These are phyloP conservation scores for Mesostigma viride DNA, from an alignment of 139 green algal species.

Conservation along the genomic window DNA sequence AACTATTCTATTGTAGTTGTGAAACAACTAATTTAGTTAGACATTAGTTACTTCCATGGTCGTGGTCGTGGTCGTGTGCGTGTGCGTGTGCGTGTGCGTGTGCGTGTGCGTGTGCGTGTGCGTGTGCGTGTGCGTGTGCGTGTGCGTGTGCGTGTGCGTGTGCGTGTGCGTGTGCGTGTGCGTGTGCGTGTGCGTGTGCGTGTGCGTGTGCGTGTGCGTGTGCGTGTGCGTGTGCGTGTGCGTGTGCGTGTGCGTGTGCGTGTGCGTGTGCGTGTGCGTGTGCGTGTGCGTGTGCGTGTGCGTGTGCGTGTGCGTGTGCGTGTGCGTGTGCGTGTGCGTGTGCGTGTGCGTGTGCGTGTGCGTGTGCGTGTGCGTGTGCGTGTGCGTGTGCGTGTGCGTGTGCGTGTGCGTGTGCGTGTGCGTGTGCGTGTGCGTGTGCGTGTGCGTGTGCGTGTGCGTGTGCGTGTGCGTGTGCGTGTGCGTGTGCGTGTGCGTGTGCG, in stretches of 20 bases:
- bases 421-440: conserved; percentile 6
- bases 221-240: conserved; percentile 7
- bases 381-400: conserved; percentile 5
- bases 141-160: conserved; percentile 5
- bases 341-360: conserved; percentile 7
- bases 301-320: conserved; percentile 6
- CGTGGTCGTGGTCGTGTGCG: no score
- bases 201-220: conserved; percentile 5
- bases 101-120: conserved; percentile 7
- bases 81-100: conserved; percentile 5
- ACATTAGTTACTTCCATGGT: no score
- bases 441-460: conserved; percentile 5
- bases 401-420: conserved; percentile 7
- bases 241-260: conserved; percentile 6
- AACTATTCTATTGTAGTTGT: no score
- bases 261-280: conserved; percentile 5
- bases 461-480: conserved; percentile 7
- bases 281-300: conserved; percentile 7
- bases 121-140: conserved; percentile 6
- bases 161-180: conserved; percentile 7
- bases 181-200: conserved; percentile 6
- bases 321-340: conserved; percentile 5
- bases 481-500: conserved; percentile 6
- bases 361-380: conserved; percentile 6
- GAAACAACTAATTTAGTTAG: no score